Evolutionary conservation across 371 early-diverging fungal species (phyloP).

Genomic region (Lichtheimia corymbifera): DNA sequence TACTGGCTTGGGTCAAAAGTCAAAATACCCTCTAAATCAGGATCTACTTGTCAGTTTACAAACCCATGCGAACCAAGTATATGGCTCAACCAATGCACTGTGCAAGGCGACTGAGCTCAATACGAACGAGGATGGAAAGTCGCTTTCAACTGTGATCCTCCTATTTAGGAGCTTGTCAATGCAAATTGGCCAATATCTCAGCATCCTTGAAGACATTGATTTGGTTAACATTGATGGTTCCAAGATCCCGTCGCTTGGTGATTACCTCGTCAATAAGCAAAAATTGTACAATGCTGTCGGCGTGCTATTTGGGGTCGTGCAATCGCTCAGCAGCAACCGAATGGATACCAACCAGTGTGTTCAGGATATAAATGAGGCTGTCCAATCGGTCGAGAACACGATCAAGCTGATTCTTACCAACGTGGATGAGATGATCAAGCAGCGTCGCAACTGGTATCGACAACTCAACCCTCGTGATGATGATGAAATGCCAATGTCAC

Average conservation of each 20-base stretch:
- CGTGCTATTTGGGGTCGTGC: conserved; percentile 64
- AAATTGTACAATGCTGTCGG: conserved; percentile 69
- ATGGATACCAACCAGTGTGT: conserved; percentile 27
- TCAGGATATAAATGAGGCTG: conserved; percentile 39
- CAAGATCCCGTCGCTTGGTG: conserved; percentile 46
- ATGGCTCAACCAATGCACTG: conserved; percentile 27
- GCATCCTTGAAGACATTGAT: conserved; percentile 42
- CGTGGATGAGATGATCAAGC: conserved; percentile 42
- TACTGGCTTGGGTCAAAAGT: conserved; percentile 7
- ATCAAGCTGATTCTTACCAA: conserved; percentile 36
- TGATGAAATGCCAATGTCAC: conserved; percentile 7
- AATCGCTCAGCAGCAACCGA: conserved; percentile 55
- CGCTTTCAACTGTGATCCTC: conserved; percentile 27
- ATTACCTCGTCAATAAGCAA: conserved; percentile 68
- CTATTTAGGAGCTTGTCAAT: conserved; percentile 51
- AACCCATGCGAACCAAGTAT: conserved; percentile 38
- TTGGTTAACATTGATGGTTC: conserved; percentile 23
- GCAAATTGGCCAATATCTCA: conserved; percentile 41
- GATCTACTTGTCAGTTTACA: conserved; percentile 36
- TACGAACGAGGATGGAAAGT: conserved; percentile 23
- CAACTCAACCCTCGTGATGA: background rate
- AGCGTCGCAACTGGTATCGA: conserved; percentile 38
- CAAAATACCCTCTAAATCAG: conserved; percentile 32
- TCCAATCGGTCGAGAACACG: conserved; percentile 39
- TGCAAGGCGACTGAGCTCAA: conserved; percentile 11